phyloP scores from a whole-genome alignment of 257 asterid genomes.

The Solanum pennellii region DNA sequence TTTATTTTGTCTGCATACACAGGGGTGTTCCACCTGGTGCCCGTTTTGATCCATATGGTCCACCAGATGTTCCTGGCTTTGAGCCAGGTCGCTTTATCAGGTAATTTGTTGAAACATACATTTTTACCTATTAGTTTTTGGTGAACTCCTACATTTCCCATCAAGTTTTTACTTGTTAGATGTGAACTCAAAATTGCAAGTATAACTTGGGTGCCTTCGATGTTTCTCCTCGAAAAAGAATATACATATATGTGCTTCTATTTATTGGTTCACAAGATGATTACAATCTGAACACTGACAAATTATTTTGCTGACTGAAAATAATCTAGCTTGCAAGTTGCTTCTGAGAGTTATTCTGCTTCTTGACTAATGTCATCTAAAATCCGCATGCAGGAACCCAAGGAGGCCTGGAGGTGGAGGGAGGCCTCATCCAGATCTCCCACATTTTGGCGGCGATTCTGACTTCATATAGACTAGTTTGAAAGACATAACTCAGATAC shows the following conservation, averaged over 20 bases:
- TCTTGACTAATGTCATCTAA: not conserved
- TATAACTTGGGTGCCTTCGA: not conserved
- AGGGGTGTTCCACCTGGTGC: slow-evolving; percentile 88
- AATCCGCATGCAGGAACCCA: slow-evolving; percentile 20
- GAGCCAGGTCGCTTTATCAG: slow-evolving; percentile 73
- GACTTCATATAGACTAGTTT: slow-evolving; percentile 10
- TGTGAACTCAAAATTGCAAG: not conserved
- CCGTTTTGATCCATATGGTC: slow-evolving; percentile 87
- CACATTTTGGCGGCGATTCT: slow-evolving; percentile 20
- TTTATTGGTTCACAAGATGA: not conserved
- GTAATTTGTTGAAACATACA: slow-evolving; percentile 12
- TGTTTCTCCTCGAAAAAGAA: not conserved
- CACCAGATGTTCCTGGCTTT: slow-evolving; percentile 79
- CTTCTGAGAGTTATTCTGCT: not conserved
- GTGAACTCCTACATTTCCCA: not conserved
- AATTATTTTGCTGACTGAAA: not conserved
- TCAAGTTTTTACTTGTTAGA: not conserved
- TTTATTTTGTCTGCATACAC: slow-evolving; percentile 7
- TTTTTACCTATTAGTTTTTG: not conserved
- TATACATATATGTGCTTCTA: not conserved
- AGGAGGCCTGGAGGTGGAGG: slow-evolving; percentile 33
- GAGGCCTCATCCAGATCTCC: slow-evolving; percentile 36
- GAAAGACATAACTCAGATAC: not conserved
- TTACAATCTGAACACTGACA: not conserved
- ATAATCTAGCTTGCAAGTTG: not conserved